Evolutionary conservation across 2,329 filamentous ascomycete species (phyloP).

Genomic region (Ophiostoma himal-ulmi): DNA sequence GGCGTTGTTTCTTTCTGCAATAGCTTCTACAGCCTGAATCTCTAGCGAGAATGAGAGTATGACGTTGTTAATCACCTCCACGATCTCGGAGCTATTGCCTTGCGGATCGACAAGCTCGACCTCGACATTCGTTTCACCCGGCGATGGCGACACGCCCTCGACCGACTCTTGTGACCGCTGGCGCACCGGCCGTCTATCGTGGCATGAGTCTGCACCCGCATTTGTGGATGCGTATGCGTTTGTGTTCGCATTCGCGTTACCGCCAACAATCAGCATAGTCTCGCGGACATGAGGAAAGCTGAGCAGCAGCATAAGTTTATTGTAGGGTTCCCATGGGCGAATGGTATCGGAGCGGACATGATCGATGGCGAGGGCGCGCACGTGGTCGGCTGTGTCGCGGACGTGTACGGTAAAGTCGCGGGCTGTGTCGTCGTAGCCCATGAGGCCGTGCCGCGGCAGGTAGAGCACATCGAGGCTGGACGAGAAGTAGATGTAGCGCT

Average conservation of each 20-base stretch:
- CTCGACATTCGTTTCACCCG: slow-evolving; percentile 24
- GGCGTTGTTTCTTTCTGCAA: not conserved
- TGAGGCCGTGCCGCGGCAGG: slow-evolving; percentile 35
- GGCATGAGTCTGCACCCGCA: not conserved
- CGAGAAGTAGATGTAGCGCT: slow-evolving; percentile 36
- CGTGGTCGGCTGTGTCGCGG: slow-evolving; percentile 32
- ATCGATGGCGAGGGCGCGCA: slow-evolving; percentile 42
- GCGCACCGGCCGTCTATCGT: slow-evolving; percentile 19
- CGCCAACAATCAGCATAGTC: slow-evolving; percentile 36
- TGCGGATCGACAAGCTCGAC: slow-evolving; percentile 33
- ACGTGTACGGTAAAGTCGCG: slow-evolving; percentile 39
- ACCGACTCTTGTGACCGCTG: slow-evolving; percentile 22
- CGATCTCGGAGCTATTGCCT: slow-evolving; percentile 25
- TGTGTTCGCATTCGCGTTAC: not conserved
- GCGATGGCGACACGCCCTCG: slow-evolving; percentile 18
- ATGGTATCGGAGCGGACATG: slow-evolving; percentile 41
- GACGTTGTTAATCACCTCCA: slow-evolving; percentile 27
- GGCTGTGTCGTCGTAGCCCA: slow-evolving; percentile 39
- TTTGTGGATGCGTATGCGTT: not conserved
- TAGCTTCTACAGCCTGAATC: slow-evolving; percentile 23
- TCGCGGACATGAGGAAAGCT: slow-evolving; percentile 38
- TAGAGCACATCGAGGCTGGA: slow-evolving; percentile 37
- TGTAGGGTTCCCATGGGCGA: slow-evolving; percentile 47
- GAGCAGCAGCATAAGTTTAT: slow-evolving; percentile 43
- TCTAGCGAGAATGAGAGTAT: slow-evolving; percentile 29